Evolutionary conservation across 306 rosid genomes (phyloP), one percentile per base, ranked within the genome.

Genomic region (Pyrus communis): DNA sequence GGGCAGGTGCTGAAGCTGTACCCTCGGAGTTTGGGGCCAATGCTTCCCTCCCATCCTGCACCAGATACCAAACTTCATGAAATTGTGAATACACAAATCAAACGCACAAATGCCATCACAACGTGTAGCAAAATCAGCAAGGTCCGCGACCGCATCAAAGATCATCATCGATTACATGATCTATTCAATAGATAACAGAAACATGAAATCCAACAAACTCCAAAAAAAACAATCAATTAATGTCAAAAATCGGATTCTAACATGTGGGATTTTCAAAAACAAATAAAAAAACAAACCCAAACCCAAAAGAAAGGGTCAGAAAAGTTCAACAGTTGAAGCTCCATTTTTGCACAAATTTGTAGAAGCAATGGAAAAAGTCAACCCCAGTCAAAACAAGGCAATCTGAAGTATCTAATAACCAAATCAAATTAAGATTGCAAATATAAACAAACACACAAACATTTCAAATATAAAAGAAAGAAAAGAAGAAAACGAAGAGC

Each of bases 21-120:
- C 51, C 81, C 81, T 85, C 95, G 11, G 91, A 70, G 77, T 85
- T 89, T 62, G 89, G 82, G 14, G 97, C 89, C 70, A 84, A 66
- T 22, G 28, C 84, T 76, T 91, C 96, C 81, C 91, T 92, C 82
- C 88, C 96, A 82, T 88, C 96, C 99, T 95, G 85, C 87, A 76
- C 63, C 22, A 79, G 8, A 62, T 13, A 14, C 17, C 6, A 51
- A n/a, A 61, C 52, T 15, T 9, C 7, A 76, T 59, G 61, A 67
- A 77, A 62, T 38, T 62, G 11, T 28, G 67, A 79, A 77, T 63
- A 4, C 49, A 71, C 2, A 22, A 12, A 11, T 35, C 60, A 27
- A 45, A 21, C 22, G 33, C 67, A 46, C 30, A 49, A 22, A 19
- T n/a, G 23, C 15, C 51, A 62, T 49, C 66, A 51, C 17, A 62